These are phyloP conservation scores for Plasmopara viticola DNA, from an alignment of 352 stramenopile genomes.

Conservation along the genomic window DNA sequence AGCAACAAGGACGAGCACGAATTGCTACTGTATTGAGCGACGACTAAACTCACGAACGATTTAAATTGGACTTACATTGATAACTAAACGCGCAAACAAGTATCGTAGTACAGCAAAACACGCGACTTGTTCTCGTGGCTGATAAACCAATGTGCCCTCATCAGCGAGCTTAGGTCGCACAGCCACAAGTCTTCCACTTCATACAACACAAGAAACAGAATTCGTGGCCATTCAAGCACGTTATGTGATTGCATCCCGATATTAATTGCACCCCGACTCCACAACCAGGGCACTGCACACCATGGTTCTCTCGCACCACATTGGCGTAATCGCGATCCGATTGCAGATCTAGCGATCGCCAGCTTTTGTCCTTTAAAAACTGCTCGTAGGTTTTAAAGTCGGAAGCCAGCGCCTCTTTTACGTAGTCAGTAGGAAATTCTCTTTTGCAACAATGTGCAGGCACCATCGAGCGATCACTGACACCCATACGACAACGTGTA, in stretches of 20 bases:
- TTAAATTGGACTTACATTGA: too few species aligned
- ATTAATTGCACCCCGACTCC: constrained; percentile 53
- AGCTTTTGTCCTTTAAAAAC: constrained; percentile 51
- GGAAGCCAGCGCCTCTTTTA: constrained; percentile 31
- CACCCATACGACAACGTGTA: constrained; percentile 44
- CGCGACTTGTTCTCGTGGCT: too few species aligned
- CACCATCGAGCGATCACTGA: constrained; percentile 47
- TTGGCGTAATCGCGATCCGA: constrained; percentile 59
- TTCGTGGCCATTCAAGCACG: constrained; percentile 47
- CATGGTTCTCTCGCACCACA: constrained; percentile 25
- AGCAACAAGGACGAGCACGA: too few species aligned
- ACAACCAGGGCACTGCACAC: constrained; percentile 62
- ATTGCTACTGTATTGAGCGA: too few species aligned
- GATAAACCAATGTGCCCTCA: too few species aligned
- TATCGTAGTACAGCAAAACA: too few species aligned
- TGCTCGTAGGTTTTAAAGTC: constrained; percentile 40
- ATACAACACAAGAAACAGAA: constrained; percentile 52
- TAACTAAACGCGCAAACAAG: too few species aligned
- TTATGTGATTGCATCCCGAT: constrained; percentile 51
- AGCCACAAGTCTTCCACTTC: constrained; percentile 39
- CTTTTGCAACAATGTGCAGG: constrained; percentile 68
- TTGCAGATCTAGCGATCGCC: constrained; percentile 34
- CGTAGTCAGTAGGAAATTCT: constrained; percentile 61
- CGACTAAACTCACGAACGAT: too few species aligned
- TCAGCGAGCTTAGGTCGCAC: constrained; percentile 7